Base-by-base conservation (phyloP, 2,329 filamentous ascomycete species). In the Diaporthe ampelina region DNA sequence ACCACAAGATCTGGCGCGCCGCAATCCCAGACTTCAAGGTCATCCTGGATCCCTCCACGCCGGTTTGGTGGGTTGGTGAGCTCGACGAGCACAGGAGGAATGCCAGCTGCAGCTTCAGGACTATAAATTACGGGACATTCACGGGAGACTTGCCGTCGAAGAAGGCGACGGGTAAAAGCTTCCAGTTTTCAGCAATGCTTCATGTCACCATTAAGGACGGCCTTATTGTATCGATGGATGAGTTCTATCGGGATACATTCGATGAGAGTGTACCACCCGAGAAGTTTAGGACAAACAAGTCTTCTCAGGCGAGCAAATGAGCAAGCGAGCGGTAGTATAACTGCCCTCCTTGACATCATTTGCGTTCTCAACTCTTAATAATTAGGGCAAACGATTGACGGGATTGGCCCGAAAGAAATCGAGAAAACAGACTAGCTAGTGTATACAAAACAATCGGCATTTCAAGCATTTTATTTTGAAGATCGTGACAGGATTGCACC, bases 81-180 rank as follows among this genome's bases (percentile, higher is more conserved):
- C 29, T 8, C 54, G 54, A 57, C 19, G 17, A 57, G 54, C 29
- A 57, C 17, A 29, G 54, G 54, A 57, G 15, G 19, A 57, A 57
- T 11, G 54, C 29, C 19, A 57, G 54, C 29, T 57, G 54, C 54
- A 57, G 54, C 54, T 57, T 57, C 54, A 57, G 54, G 54, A 57
- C 54, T n/a, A 57, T 37, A 37, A 57, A 57, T 13, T 57, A 35
- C 15, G 54, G 54, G 54, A 57, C 54, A 35, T 37, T 37, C 15
- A 35, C 19, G 54, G 54, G 54, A 37, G 54, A 35, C 19, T 21
- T 57, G 29, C 54, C 54, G 29, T 7, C 29, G 54, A 35, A 24
- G 24, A 57, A 57, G 54, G 54, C 54, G 29, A n/a, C 54, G 29
- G 54, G 54, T 2, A 57, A 35, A 35, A 35, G 29, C 54, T 57